phyloP scores from a whole-genome alignment of 2,329 filamentous ascomycete genomes.

The Didymosphaeria variabile region DNA sequence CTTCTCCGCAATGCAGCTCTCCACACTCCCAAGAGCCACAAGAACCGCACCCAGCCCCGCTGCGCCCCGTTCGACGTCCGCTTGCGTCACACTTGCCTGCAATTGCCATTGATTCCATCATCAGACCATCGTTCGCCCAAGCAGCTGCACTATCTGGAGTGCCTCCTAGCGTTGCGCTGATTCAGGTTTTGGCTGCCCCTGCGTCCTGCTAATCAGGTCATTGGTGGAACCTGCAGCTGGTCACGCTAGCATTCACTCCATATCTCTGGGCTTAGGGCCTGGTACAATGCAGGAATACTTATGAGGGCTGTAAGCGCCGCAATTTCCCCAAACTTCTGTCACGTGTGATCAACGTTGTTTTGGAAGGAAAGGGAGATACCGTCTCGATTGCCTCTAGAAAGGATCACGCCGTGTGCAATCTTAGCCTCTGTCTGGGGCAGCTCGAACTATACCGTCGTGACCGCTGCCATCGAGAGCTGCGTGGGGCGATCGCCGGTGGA shows the following conservation, averaged over 20 bases:
- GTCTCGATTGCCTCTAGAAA: no score
- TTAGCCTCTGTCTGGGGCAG: no score
- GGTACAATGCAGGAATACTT: no score
- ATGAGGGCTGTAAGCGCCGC: no score
- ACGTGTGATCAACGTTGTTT: no score
- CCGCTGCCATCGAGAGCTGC: background rate
- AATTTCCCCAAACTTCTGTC: no score
- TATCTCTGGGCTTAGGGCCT: background rate
- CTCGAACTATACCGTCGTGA: no score
- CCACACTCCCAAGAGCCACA: conserved; percentile 11
- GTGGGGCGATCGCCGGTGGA: background rate
- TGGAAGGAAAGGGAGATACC: no score
- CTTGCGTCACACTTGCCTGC: background rate
- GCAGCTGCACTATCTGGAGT: background rate
- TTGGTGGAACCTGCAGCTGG: conserved; percentile 9
- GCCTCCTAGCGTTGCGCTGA: conserved; percentile 6
- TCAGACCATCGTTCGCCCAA: background rate
- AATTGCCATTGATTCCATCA: background rate
- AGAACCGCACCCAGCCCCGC: background rate
- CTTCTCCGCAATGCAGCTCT: conserved; percentile 17
- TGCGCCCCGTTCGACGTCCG: background rate
- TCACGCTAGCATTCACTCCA: conserved; percentile 11
- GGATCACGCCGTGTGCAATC: no score
- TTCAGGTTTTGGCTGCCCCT: conserved; percentile 10
- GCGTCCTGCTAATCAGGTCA: background rate